Evolutionary conservation across 2,329 filamentous ascomycete species (phyloP).

Genomic region (Penicillium italicum): DNA sequence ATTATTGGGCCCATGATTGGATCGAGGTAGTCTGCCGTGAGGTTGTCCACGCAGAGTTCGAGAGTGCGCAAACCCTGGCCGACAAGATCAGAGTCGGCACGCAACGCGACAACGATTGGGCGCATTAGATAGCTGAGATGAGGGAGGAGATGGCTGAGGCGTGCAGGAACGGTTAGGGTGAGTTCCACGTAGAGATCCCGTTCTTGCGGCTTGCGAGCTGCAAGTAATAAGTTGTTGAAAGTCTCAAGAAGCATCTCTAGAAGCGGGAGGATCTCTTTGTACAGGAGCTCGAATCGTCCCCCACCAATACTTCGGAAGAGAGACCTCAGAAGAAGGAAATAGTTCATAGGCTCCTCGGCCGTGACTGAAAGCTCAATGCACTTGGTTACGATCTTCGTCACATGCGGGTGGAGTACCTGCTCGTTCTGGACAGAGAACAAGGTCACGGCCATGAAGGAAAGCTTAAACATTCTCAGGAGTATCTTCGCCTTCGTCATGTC

Average conservation of each 20-base stretch:
- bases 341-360: conserved; percentile 97
- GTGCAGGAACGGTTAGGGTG: conserved; percentile 89
- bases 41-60: conserved; percentile 95
- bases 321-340: conserved; percentile 87
- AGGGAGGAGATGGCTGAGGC: conserved; percentile 88
- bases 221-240: conserved; percentile 87
- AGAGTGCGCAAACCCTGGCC: conserved; percentile 90
- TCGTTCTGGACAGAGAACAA: conserved; percentile 94
- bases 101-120: conserved; percentile 89
- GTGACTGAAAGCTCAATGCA: conserved; percentile 95
- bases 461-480: conserved; percentile 87
- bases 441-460: conserved; percentile 99
- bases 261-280: conserved; percentile 94
- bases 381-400: conserved; percentile 94
- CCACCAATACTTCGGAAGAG: conserved; percentile 96
- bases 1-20: conserved; percentile 99
- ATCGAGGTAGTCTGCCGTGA: conserved; percentile 95
- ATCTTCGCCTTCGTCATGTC: conserved; percentile 93
- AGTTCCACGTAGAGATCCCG: conserved; percentile 96
- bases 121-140: conserved; percentile 97
- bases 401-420: conserved; percentile 88
- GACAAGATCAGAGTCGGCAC: conserved; percentile 87
- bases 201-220: conserved; percentile 83
- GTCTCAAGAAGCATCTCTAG: conserved; percentile 97
- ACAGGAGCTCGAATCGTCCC: conserved; percentile 93